Conservation (phyloP, 177 flowering plant genomes). For the Vitis hybrid region DNA sequence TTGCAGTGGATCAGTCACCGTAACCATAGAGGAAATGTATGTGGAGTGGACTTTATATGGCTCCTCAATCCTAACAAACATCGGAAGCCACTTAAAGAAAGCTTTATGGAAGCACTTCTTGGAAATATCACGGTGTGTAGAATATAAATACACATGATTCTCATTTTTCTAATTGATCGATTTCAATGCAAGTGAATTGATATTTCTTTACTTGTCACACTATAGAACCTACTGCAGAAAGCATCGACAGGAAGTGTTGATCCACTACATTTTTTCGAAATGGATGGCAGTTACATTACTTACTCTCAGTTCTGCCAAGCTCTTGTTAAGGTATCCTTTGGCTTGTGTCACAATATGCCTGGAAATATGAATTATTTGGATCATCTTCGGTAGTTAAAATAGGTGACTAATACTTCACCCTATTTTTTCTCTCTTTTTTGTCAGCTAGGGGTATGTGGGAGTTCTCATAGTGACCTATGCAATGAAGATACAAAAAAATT, state of each 20-base stretch:
- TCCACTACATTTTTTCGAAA: slow-evolving; percentile 4
- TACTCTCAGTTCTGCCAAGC: slow-evolving; percentile 18
- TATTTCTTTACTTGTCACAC: not conserved
- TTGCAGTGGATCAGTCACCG: slow-evolving; percentile 34
- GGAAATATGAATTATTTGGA: not conserved
- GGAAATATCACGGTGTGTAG: slow-evolving; percentile 22
- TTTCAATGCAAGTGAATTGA: not conserved
- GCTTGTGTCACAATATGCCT: not conserved
- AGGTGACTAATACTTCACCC: no score
- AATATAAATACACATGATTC: not conserved
- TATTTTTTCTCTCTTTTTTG: not conserved
- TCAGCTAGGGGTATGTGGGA: slow-evolving; percentile 18
- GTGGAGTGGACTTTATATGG: slow-evolving; percentile 37
- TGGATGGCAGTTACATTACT: slow-evolving; percentile 13
- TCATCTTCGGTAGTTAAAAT: not conserved
- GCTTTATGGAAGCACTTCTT: slow-evolving; percentile 25
- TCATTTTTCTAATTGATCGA: not conserved
- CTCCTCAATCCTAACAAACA: slow-evolving; percentile 24
- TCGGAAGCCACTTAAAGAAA: slow-evolving; percentile 21
- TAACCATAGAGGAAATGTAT: slow-evolving; percentile 31
- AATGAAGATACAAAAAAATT: slow-evolving; percentile 25
- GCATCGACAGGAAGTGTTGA: not conserved
- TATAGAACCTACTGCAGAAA: slow-evolving; percentile 9
- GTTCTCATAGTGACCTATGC: slow-evolving; percentile 7
- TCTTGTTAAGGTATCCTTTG: slow-evolving; percentile 14